These are phyloP conservation scores for Termitomyces sp. DNA, from an alignment of 768 basidiomycete genomes.

Conservation along the genomic window DNA sequence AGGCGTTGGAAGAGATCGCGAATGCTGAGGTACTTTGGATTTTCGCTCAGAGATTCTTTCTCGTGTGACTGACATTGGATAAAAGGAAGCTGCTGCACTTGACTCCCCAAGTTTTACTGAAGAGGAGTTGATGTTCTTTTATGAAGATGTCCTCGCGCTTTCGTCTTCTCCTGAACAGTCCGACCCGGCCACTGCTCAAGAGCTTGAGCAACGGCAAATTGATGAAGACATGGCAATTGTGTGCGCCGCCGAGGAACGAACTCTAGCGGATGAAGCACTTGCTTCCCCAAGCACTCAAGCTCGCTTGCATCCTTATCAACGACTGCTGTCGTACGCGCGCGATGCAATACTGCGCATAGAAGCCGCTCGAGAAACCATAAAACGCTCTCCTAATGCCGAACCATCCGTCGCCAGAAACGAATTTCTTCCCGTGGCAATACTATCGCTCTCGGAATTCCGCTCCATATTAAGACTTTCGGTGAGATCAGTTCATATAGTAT, in stretches of 20 bases:
- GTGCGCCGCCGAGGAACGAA: constrained; percentile 28
- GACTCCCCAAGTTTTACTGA: constrained; percentile 37
- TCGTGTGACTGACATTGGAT: not conserved
- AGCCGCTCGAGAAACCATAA: constrained; percentile 18
- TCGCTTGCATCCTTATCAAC: constrained; percentile 21
- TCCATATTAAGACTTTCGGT: constrained; percentile 52
- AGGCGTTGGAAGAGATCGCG: constrained; percentile 32
- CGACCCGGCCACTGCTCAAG: constrained; percentile 6
- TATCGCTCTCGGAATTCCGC: constrained; percentile 51
- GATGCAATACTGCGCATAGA: constrained; percentile 32
- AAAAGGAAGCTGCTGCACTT: constrained; percentile 24
- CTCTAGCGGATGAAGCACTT: not conserved
- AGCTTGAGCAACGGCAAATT: constrained; percentile 16
- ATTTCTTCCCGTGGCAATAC: constrained; percentile 37
- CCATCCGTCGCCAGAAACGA: constrained; percentile 11
- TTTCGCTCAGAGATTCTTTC: not conserved
- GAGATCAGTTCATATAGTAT: constrained; percentile 17
- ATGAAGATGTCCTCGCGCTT: constrained; percentile 41
- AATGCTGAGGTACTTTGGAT: constrained; percentile 28
- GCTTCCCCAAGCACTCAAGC: constrained; percentile 1
- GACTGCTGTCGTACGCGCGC: constrained; percentile 30
- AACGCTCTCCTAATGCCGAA: constrained; percentile 9
- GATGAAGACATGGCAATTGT: constrained; percentile 33
- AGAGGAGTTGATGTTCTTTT: constrained; percentile 36
- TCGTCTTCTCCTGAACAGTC: constrained; percentile 11